Evolutionary conservation across 2,329 filamentous ascomycete species (phyloP), one percentile per base, ranked within the genome.

Genomic region (Byssochlamys sp.): DNA sequence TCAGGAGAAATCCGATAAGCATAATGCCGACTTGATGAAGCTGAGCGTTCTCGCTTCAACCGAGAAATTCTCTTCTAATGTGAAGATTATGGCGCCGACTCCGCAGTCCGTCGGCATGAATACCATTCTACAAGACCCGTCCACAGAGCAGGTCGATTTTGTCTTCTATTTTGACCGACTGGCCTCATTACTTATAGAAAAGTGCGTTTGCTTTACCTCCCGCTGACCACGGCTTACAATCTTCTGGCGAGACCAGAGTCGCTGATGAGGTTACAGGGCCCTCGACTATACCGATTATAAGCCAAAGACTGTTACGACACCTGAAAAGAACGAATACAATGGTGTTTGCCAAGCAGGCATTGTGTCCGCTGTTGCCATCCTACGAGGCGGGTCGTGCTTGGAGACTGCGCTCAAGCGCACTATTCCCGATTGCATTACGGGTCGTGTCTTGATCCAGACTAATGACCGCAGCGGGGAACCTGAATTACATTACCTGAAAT

Each of bases 141-240:
- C 85, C 53, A 92, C 90, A 0, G 78, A 82, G 5, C 82, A 89
- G 49, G 92, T 96, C 69, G 91, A 97, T 65, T 97, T 96, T 70
- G 90, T 96, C 61, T 97, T 97, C 74, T 97, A 97, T 74, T 96
- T 97, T 72, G 91, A 99, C 73, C 84, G 94, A 39, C 78, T 97
- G 39, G 85, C 89, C 1, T 84, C 88, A n/a, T 78, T 96, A 55
- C 79, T 97, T 27, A 83, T 97, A 52, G 92, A 97, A 72, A 81
- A 76, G 68, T 81, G 75, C 55, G 62, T 59, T 14, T 14, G 12
- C 1, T 45, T 39, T 2, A 10, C 14, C 51, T 52, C 48, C 58
- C 62, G 53, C 61, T 56, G 14, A 26, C 29, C 9, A 45, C 29
- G 2, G n/a, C 39, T 45, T 45, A 14, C 5, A 5, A 19, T n/a